Evolutionary conservation across 148 eudicot genomes (phyloP).

Genomic region (Rhododendron williamsianum): DNA sequence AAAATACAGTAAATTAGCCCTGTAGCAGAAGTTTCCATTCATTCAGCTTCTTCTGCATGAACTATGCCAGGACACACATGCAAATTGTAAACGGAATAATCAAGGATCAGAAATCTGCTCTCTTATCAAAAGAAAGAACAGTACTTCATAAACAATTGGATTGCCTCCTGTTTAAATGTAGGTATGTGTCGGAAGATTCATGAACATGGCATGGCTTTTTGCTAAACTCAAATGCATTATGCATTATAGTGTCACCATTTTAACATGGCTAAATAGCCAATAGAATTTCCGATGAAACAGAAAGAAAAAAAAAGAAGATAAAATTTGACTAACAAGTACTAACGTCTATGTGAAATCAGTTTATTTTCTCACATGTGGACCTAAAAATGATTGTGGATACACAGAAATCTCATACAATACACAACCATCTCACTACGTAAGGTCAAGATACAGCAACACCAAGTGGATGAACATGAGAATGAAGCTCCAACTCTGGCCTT

Average conservation of each 20-base stretch:
- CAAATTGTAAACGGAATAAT: neutral
- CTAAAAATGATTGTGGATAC: neutral
- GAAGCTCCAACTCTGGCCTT: conserved; percentile 31
- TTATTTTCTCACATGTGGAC: neutral
- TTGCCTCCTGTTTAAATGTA: neutral
- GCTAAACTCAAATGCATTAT: too few relatives aligned
- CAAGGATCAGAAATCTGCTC: neutral
- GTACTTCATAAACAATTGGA: neutral
- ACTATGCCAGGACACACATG: neutral
- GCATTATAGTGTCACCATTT: too few relatives aligned
- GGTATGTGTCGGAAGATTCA: too few relatives aligned
- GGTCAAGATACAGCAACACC: conserved; percentile 25
- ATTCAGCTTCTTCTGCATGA: too few relatives aligned
- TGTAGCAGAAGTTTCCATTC: too few relatives aligned
- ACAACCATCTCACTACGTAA: neutral
- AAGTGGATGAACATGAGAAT: conserved; percentile 27
- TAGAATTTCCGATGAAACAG: too few relatives aligned
- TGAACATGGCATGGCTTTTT: too few relatives aligned
- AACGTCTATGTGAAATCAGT: neutral
- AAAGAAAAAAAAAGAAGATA: neutral
- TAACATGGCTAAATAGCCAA: neutral
- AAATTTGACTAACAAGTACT: neutral
- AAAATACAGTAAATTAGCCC: too few relatives aligned
- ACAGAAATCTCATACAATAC: neutral
- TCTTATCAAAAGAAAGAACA: too few relatives aligned